Percentiles rank a stretch among this genome's conserved stretches.
Evolutionary conservation across 192 early-diverging fungal species (phyloP).

Genomic region (Cetraspora pellucida): DNA sequence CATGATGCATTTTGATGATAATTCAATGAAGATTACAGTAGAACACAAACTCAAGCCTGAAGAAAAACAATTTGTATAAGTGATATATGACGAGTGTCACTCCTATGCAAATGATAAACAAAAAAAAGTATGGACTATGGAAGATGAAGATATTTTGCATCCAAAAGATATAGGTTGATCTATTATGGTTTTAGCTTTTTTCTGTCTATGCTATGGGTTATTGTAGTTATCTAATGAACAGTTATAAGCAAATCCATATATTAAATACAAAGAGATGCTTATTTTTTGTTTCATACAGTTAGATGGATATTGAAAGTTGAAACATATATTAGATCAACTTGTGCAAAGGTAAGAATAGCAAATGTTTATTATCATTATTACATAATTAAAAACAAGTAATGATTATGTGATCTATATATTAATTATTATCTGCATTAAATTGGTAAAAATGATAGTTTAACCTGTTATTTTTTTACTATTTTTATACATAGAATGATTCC

Average conservation of each 20-base stretch:
- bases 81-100: conserved; percentile 29
- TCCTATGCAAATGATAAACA: conserved; percentile 33
- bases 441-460: too few species aligned
- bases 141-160: conserved; percentile 18
- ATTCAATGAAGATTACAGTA: neutral
- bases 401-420: too few species aligned
- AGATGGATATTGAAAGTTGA: neutral
- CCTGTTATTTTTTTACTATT: too few species aligned
- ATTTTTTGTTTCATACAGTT: neutral
- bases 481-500: too few species aligned
- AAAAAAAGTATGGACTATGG: conserved; percentile 12
- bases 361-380: too few species aligned
- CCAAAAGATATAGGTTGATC: conserved; percentile 24
- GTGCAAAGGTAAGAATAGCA: too few species aligned
- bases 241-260: neutral
- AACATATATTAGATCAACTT: conserved; percentile 6
- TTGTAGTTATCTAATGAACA: conserved; percentile 24
- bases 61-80: neutral
- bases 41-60: neutral
- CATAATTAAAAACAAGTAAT: too few species aligned
- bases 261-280: neutral
- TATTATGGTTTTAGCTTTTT: conserved; percentile 34
- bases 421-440: too few species aligned
- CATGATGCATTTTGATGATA: neutral
- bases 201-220: conserved; percentile 27